These are phyloP conservation scores for Xylaria sp. DNA, from an alignment of 2,329 filamentous ascomycete genomes.

Conservation along the genomic window DNA sequence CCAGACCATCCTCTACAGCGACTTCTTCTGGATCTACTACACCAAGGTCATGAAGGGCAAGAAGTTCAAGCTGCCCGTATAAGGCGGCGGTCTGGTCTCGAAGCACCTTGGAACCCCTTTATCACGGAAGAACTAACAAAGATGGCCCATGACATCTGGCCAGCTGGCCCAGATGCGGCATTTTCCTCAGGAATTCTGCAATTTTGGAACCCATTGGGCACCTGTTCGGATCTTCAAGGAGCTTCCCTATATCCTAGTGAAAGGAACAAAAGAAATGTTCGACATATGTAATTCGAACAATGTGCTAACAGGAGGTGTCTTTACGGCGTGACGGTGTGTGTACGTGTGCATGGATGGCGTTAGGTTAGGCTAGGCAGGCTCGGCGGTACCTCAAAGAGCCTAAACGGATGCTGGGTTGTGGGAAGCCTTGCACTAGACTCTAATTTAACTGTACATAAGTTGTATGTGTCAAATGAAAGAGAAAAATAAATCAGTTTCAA, in stretches of 20 bases:
- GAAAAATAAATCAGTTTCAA: neutral
- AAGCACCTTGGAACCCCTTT: neutral
- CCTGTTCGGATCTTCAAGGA: neutral
- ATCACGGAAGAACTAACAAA: neutral
- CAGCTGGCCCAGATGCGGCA: slow-evolving; percentile 1
- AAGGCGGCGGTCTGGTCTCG: slow-evolving; percentile 36
- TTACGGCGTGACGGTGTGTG: slow-evolving; percentile 23
- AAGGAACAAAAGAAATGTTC: slow-evolving; percentile 2
- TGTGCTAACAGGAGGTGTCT: slow-evolving; percentile 18
- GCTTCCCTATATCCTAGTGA: slow-evolving; percentile 3
- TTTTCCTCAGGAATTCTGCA: slow-evolving; percentile 1
- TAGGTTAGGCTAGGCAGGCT: slow-evolving; percentile 21
- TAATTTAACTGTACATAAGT: slow-evolving; percentile 24
- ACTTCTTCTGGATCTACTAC: slow-evolving; percentile 99
- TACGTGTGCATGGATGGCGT: slow-evolving; percentile 27
- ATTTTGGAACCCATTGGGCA: slow-evolving; percentile 1
- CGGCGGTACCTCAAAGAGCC: slow-evolving; percentile 11
- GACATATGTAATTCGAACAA: slow-evolving; percentile 1
- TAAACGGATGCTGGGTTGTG: slow-evolving; percentile 15
- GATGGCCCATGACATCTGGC: neutral
- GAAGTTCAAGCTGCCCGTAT: slow-evolving; percentile 85
- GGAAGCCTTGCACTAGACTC: slow-evolving; percentile 9
- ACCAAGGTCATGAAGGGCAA: slow-evolving; percentile 90
- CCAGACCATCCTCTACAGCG: slow-evolving; percentile 94
- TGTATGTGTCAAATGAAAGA: slow-evolving; percentile 13